Base-by-base conservation (phyloP, 352 stramenopile genomes). In the Pythium vanterpoolii region DNA sequence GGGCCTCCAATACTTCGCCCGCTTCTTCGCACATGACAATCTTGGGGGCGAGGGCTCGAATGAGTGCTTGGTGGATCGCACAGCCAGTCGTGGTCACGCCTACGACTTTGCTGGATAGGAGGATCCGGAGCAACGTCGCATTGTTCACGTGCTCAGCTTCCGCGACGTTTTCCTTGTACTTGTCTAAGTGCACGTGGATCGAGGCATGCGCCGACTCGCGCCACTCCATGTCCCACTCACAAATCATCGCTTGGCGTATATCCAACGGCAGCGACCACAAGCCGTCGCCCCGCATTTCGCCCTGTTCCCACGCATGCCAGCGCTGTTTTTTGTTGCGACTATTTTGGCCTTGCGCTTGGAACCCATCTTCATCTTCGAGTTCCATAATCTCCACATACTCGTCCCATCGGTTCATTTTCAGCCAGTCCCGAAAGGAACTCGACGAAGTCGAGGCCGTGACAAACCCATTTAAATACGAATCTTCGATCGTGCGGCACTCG, bases 11-110 rank as follows among this genome's bases (percentile, higher is more conserved):
- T 6, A 97, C 83, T 68, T 97, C 89, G 16, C 81, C 87, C 21
- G 89, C 89, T 73, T 97, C 89, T 67, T 96, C 87, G 31, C 89
- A 85, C 52, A 97, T 78, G 1, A 97, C 73, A n/a, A 96, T 74
- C 3, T 74, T 74, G 14, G 84, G 69, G 8, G 64, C 66, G 50
- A 90, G 73, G 10, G 65, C 68, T 26, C 68, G 71, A 9, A 96
- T 67, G 24, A 93, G 73, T 26, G 87, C 65, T 30, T 77, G 74
- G 47, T 89, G 77, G 66, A 83, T 84, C 11, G 86, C 87, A n/a
- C 80, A 83, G 19, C 83, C 84, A 16, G 84, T 86, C 24, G 86
- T 96, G 8, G 86, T 96, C 61, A 89, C 86, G 19, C 87, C 87
- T 44, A 96, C 89, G 23, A 96, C 76, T 21, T 80, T 68, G 28